phyloP scores from a whole-genome alignment of 768 basidiomycete species.

The Serendipita sp. region DNA sequence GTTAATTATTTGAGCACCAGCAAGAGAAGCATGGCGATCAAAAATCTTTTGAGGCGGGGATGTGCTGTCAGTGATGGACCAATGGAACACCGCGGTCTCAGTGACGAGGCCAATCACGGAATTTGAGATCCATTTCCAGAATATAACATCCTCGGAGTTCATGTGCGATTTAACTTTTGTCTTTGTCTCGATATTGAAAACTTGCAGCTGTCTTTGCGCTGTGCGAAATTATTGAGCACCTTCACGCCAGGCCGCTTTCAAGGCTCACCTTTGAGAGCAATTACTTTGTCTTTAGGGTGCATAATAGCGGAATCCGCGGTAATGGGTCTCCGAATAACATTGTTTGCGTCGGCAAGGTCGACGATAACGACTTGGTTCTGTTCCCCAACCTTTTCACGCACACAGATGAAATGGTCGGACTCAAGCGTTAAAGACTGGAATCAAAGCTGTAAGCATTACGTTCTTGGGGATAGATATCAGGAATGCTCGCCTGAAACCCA shows the following conservation, averaged over 20 bases:
- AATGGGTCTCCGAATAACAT: slow-evolving; percentile 89
- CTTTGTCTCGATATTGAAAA: slow-evolving; percentile 97
- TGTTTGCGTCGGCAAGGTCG: slow-evolving; percentile 92
- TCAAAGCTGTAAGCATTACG: not conserved
- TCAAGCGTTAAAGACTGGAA: slow-evolving; percentile 79
- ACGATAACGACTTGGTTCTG: slow-evolving; percentile 98
- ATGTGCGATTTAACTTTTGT: slow-evolving; percentile 93
- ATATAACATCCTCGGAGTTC: slow-evolving; percentile 86
- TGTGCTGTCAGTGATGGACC: slow-evolving; percentile 60
- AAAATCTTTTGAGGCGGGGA: slow-evolving; percentile 84
- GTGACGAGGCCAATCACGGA: slow-evolving; percentile 90
- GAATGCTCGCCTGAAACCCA: slow-evolving; percentile 69
- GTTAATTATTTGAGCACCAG: slow-evolving; percentile 95
- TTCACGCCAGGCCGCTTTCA: not conserved
- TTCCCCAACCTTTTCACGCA: slow-evolving; percentile 88
- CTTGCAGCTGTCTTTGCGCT: slow-evolving; percentile 90
- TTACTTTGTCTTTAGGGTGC: slow-evolving; percentile 92
- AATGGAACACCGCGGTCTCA: slow-evolving; percentile 83
- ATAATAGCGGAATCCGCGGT: slow-evolving; percentile 98
- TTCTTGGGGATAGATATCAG: slow-evolving; percentile 6
- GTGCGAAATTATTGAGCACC: slow-evolving; percentile 6
- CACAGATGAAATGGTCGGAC: slow-evolving; percentile 96
- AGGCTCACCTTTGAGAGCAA: slow-evolving; percentile 72
- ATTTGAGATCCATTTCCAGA: slow-evolving; percentile 98
- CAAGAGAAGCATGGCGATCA: slow-evolving; percentile 88